Conservation (phyloP, 208 protist genomes). For the Crithidia acanthocephali region DNA sequence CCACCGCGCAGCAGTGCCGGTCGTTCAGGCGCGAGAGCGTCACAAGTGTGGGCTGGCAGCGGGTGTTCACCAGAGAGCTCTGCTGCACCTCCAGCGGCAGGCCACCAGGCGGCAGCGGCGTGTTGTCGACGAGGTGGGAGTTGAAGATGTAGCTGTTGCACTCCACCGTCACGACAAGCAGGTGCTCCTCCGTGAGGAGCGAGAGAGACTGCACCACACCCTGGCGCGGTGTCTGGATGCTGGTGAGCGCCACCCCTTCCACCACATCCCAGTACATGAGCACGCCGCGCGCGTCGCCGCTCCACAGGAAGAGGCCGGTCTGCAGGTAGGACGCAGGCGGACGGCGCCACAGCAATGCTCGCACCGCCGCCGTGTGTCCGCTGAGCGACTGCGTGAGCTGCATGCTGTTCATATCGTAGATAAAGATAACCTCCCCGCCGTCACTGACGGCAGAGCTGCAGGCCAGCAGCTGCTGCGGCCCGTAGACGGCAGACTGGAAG, state of each 20-base stretch:
- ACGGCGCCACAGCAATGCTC: conserved; percentile 69
- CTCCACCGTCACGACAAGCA: conserved; percentile 61
- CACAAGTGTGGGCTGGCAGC: conserved; percentile 31
- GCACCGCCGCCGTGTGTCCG: conserved; percentile 58
- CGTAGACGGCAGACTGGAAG: conserved; percentile 66
- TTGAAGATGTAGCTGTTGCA: conserved; percentile 71
- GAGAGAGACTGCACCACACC: conserved; percentile 48
- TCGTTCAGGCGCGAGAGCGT: conserved; percentile 50
- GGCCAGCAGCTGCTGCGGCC: conserved; percentile 71
- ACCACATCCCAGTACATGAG: conserved; percentile 83
- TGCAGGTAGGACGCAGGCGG: conserved; percentile 65
- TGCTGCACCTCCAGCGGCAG: conserved; percentile 36
- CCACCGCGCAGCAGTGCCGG: conserved; percentile 47
- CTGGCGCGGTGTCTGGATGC: conserved; percentile 47
- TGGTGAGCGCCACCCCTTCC: conserved; percentile 61
- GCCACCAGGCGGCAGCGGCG: conserved; percentile 30
- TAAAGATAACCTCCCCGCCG: conserved; percentile 56
- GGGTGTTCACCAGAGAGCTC: conserved; percentile 12
- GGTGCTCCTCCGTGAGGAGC: conserved; percentile 55
- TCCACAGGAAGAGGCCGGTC: conserved; percentile 68
- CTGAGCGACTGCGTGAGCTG: conserved; percentile 78
- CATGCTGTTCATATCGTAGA: conserved; percentile 82
- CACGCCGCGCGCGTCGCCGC: conserved; percentile 50
- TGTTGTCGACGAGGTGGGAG: conserved; percentile 54
- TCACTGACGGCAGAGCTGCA: conserved; percentile 50